These are phyloP conservation scores for Podosphaera fusca DNA, from an alignment of 2,329 filamentous ascomycete species.

Conservation along the genomic window DNA sequence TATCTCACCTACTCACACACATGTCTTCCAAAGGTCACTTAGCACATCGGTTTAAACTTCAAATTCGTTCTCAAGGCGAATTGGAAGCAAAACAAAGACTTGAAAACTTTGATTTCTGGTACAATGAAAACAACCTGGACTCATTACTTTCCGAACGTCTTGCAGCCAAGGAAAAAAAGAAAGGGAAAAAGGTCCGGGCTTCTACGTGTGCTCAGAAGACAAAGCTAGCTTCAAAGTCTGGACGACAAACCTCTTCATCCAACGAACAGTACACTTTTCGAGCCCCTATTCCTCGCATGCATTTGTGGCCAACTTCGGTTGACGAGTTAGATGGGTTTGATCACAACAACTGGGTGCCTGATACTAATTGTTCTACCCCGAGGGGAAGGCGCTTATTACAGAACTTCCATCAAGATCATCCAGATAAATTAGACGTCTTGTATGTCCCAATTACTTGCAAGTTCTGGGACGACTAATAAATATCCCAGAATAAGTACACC, in stretches of 20 bases:
- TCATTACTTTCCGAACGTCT: slow-evolving; percentile 56
- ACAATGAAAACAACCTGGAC: slow-evolving; percentile 45
- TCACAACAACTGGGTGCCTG: slow-evolving; percentile 7
- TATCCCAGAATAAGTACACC: slow-evolving; percentile 10
- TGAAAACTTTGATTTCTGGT: slow-evolving; percentile 57
- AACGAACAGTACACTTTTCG: slow-evolving; percentile 6
- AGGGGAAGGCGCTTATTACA: slow-evolving; percentile 5
- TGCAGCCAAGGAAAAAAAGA: slow-evolving; percentile 50
- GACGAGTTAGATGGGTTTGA: slow-evolving; percentile 2
- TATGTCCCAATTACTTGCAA: background rate
- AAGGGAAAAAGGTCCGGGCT: slow-evolving; percentile 11
- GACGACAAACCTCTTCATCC: background rate
- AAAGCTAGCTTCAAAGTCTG: background rate
- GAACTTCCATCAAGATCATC: background rate
- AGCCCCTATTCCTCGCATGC: slow-evolving; percentile 15
- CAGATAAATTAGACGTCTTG: background rate
- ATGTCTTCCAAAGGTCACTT: slow-evolving; percentile 84
- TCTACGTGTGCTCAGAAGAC: background rate
- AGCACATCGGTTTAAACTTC: slow-evolving; percentile 59
- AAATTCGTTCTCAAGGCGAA: slow-evolving; percentile 47
- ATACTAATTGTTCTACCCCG: slow-evolving; percentile 11
- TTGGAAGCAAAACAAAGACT: slow-evolving; percentile 37
- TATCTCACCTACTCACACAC: slow-evolving; percentile 81
- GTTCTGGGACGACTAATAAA: background rate
- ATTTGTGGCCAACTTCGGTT: slow-evolving; percentile 9